Evolutionary conservation across 768 basidiomycete species (phyloP).

Genomic region (Trametes sanguinea): DNA sequence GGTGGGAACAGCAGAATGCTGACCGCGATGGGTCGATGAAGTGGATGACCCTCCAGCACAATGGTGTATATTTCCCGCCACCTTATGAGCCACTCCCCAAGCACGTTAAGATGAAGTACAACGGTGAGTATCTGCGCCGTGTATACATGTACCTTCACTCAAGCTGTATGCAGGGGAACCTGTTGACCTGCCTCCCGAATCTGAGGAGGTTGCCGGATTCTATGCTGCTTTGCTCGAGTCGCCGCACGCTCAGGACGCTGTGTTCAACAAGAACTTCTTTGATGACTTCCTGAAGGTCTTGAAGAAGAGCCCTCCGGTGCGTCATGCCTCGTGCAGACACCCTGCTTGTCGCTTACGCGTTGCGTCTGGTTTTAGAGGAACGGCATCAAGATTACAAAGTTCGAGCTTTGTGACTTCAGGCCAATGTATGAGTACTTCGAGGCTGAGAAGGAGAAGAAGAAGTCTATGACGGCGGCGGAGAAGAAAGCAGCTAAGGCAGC

Average conservation of each 20-base stretch:
- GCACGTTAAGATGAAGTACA: conserved; percentile 91
- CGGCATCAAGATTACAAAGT: conserved; percentile 70
- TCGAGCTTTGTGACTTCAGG: conserved; percentile 88
- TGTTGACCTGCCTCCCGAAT: conserved; percentile 76
- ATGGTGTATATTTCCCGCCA: conserved; percentile 93
- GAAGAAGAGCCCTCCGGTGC: conserved; percentile 80
- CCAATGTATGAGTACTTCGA: conserved; percentile 95
- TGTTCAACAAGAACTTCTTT: conserved; percentile 96
- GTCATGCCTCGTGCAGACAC: conserved; percentile 32
- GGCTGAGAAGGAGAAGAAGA: conserved; percentile 90
- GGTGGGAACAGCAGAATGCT: conserved; percentile 80
- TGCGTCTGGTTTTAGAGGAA: conserved; percentile 50
- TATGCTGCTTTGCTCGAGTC: conserved; percentile 92
- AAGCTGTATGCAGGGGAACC: conserved; percentile 57
- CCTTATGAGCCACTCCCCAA: conserved; percentile 86
- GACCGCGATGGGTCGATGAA: conserved; percentile 79
- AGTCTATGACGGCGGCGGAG: conserved; percentile 77
- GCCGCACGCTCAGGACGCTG: conserved; percentile 85
- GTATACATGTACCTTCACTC: background rate
- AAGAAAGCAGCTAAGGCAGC: conserved; percentile 90
- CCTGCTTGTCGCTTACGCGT: background rate
- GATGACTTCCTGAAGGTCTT: conserved; percentile 82
- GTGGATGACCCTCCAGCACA: conserved; percentile 95
- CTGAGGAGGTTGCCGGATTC: conserved; percentile 97
- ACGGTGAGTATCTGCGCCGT: conserved; percentile 55